Evolutionary conservation across 345 rosid genomes (phyloP).

Genomic region (Populus deltoides): DNA sequence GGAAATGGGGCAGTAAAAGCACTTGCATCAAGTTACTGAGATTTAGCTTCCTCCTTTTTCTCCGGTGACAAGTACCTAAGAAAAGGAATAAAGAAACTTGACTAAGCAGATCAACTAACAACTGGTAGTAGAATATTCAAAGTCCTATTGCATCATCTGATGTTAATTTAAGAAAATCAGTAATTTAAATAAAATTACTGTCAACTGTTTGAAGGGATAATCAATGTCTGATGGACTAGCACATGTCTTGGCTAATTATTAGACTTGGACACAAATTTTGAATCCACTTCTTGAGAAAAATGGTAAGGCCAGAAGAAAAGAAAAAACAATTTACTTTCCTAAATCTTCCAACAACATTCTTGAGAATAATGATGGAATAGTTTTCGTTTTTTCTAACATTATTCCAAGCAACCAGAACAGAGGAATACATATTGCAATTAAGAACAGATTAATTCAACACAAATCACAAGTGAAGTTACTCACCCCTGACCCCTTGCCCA

Average conservation of each 20-base stretch:
- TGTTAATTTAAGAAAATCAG: background rate
- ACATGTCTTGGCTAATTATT: background rate
- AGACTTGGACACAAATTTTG: background rate
- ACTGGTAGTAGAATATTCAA: background rate
- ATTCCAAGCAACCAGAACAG: background rate
- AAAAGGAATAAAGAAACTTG: background rate
- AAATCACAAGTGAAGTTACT: conserved; percentile 2
- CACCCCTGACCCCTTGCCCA: conserved; percentile 56
- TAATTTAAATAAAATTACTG: background rate
- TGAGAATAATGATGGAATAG: background rate
- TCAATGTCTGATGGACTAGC: background rate
- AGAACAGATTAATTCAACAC: background rate
- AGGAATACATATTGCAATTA: background rate
- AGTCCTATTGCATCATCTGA: background rate
- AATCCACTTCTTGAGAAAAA: background rate
- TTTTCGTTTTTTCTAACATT: background rate
- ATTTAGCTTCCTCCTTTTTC: conserved; percentile 17
- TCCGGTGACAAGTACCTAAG: conserved; percentile 25
- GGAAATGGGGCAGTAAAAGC: background rate
- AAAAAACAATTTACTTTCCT: background rate
- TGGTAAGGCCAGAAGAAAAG: background rate
- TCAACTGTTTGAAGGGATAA: background rate
- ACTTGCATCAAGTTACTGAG: conserved; percentile 7
- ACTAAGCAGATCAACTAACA: background rate
- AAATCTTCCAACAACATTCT: background rate